Base-by-base conservation (phyloP, 129 eudicot species). In the Artemisia tridentata region DNA sequence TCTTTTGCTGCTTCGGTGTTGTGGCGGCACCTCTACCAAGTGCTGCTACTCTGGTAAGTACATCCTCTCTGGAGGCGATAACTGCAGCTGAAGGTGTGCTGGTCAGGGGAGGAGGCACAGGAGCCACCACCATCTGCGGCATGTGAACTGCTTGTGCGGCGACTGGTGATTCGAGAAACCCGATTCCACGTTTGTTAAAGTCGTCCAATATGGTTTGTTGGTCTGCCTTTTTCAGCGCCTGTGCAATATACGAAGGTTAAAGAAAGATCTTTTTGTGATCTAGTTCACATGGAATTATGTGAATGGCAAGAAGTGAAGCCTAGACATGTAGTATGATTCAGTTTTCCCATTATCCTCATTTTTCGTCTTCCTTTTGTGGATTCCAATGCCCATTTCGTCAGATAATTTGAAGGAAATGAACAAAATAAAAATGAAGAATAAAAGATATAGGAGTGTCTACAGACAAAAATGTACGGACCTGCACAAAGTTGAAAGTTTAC, bases 1-100 rank as follows among this genome's bases (percentile, higher is more conserved):
- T 92, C 95, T 72, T 87, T 89, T 48, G 91, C 91, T 31, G 98
- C 91, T 80, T 92, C 96, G 1, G 98, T 92, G 95, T 92, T 7
- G 98, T 89, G 17, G 95, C 91, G 17, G 96, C 96, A 63, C 96
- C 98, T 83, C 92, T 86, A 16, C 96, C 98, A 8, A 92, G 85
- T 21, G 96, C 96, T 41, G 96, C 96, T 58, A 96, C 96, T 69
- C 98, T 81, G 11, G 95, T 86, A 23, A 92, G 86, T 70, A 92
- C 90, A 51, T 92, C 98, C 72, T 86, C 98, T 63, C 91, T 82
- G 16, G 87, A 81, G 7, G 93, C 80, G 3, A 82, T 82, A 29
- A 80, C 78, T 47, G 76, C 88, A 61, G 81, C 72, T 10, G 89
- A 45, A 55, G 88, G 34, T 53, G 84, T 58, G 51, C 20, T 77